Evolutionary conservation across 2,329 filamentous ascomycete genomes (phyloP), one percentile per base, ranked within the genome.

Genomic region (Peltaster fructicola): DNA sequence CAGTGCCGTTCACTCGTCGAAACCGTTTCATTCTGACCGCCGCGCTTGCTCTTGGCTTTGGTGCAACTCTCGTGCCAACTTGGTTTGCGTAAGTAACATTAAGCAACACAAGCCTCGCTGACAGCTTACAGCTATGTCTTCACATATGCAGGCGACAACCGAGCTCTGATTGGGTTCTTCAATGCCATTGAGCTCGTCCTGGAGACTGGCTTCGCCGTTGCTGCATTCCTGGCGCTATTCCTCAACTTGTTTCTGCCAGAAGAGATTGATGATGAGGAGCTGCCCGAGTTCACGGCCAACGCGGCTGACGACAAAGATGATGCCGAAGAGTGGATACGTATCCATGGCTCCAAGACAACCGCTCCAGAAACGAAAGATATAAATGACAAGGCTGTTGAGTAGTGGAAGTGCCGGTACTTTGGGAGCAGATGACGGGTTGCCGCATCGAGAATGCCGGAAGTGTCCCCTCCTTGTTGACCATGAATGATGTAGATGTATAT

Each of bases 21-120:
- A 84, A 77, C 40, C 65, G 80, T 13, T 88, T 88, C 53, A 78
- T 88, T 40, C 61, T 88, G 7, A 82, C 80, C 0, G 73, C 76
- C 0, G 68, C 73, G 0, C 56, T 88, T 15, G 63, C 76, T 0
- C 54, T 85, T 14, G 80, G 80, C 15, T 78, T 78, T 35, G 53
- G 57, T 23, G 57, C 57, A 1, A 60, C 53, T 2, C 39, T 61
- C 27, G 56, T 60, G 2, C 56, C 57, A 1, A 46, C 28, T 20
- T 45, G 43, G 43, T 43, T 45, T 36, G 24, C 38, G 41, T 51
- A 41, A 40, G 45, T 43, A 8, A 6, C 16, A 17, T 14, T 5
- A 3, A n/a, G 10, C 21, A 8, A 23, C 8, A 7, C 13, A 5
- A 14, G n/a, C 14, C 22, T 10, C 14, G 16, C 9, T 27, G 12